A percentile compares a stretch with the other conserved stretches of the same genome.
These are phyloP conservation scores for Diplosphaera chodatii DNA, from an alignment of 139 green algal genomes.

Conservation along the genomic window DNA sequence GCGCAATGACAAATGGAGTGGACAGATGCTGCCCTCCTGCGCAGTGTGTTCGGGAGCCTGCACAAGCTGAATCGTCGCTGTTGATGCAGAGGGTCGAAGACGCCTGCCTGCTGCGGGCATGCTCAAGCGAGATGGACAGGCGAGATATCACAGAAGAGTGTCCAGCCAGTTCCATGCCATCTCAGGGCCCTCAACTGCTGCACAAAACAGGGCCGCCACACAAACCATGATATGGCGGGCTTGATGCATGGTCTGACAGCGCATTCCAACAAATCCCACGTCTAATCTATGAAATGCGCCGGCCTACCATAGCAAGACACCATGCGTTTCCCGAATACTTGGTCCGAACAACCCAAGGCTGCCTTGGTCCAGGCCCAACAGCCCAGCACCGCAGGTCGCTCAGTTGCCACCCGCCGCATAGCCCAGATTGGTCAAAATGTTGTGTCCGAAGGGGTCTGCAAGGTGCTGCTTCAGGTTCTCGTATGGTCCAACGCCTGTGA, in stretches of 20 bases:
- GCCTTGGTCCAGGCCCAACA: too few relatives aligned
- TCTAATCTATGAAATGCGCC: not conserved
- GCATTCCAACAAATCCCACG: not conserved
- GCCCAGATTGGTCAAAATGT: conserved; percentile 90
- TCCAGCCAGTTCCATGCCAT: not conserved
- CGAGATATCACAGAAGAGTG: too few relatives aligned
- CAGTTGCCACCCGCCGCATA: conserved; percentile 7
- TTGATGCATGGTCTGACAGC: not conserved
- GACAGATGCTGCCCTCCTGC: too few relatives aligned
- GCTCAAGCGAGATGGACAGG: too few relatives aligned
- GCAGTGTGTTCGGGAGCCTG: too few relatives aligned
- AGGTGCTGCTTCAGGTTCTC: conserved; percentile 90
- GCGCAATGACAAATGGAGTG: too few relatives aligned
- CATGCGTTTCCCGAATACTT: too few relatives aligned
- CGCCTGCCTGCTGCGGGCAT: too few relatives aligned
- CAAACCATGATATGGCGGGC: not conserved
- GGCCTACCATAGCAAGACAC: not conserved
- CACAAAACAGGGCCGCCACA: not conserved
- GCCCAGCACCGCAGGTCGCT: too few relatives aligned
- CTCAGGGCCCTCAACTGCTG: not conserved
- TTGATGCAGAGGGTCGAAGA: too few relatives aligned
- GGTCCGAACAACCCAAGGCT: too few relatives aligned
- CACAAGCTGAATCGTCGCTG: too few relatives aligned
- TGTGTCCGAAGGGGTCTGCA: conserved; percentile 71
- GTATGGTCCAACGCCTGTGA: conserved; percentile 82